phyloP scores from a whole-genome alignment of 148 eudicot species.

The Diospyros lotus region DNA sequence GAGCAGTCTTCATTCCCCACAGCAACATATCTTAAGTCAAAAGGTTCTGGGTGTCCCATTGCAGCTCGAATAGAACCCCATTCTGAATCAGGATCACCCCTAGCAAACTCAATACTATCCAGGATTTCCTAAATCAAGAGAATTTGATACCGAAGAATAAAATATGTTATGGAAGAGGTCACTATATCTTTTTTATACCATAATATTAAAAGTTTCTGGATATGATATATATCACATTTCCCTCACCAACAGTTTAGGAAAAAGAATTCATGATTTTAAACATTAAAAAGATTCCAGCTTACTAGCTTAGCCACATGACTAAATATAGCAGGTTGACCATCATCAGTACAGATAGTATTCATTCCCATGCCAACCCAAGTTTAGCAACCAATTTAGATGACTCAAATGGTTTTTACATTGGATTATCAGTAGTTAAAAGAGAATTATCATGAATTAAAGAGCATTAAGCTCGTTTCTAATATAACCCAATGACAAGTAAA shows the following conservation, averaged over 20 bases:
- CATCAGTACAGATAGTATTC: background rate
- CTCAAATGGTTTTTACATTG: background rate
- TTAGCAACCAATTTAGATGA: background rate
- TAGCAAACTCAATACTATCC: constrained; percentile 79
- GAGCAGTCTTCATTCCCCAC: constrained; percentile 87
- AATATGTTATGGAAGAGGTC: background rate
- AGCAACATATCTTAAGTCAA: constrained; percentile 79
- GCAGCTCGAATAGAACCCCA: constrained; percentile 82
- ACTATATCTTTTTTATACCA: background rate
- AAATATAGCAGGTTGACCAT: background rate
- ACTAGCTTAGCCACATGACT: background rate
- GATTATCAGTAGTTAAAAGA: background rate
- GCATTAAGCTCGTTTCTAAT: background rate
- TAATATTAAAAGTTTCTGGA: too few relatives aligned
- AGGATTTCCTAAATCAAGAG: constrained; percentile 56
- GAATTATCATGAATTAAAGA: background rate
- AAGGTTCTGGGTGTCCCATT: constrained; percentile 76
- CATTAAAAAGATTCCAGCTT: background rate
- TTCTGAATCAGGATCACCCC: constrained; percentile 52
- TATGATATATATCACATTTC: background rate
- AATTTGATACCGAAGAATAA: constrained; percentile 6
- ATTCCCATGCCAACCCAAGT: background rate
- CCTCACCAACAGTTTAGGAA: background rate
- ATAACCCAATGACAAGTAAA: background rate
- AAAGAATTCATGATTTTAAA: background rate